These are phyloP conservation scores for Canavalia gladiata DNA, from an alignment of 306 rosid species.

Conservation along the genomic window DNA sequence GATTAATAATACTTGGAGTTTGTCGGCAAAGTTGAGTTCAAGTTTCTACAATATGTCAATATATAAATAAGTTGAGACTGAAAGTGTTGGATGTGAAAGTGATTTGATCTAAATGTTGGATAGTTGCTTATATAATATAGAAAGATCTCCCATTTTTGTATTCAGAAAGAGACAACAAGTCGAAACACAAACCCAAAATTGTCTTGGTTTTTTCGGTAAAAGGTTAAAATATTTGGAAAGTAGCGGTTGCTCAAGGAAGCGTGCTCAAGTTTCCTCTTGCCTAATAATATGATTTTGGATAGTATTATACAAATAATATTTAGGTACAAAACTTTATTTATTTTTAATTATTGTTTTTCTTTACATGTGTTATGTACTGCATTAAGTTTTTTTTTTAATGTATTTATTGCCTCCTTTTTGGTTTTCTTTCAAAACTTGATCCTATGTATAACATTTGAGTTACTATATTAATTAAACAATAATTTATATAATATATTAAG, in stretches of 20 bases:
- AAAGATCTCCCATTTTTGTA: conserved; percentile 27
- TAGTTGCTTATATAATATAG: conserved; percentile 24
- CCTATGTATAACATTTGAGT: not conserved
- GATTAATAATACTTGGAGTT: conserved; percentile 34
- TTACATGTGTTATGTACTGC: not conserved
- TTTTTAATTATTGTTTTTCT: not conserved
- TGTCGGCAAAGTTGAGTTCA: conserved; percentile 57
- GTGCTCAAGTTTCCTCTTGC: conserved; percentile 34
- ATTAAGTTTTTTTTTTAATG: not conserved
- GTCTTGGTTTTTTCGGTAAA: conserved; percentile 40
- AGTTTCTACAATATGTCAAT: conserved; percentile 35
- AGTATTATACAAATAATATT: conserved; percentile 19
- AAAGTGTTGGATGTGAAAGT: conserved; percentile 51
- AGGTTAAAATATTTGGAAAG: conserved; percentile 8
- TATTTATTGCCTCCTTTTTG: not conserved
- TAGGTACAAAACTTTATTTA: not conserved
- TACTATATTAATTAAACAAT: no score
- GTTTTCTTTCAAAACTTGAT: not conserved
- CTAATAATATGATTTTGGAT: conserved; percentile 30
- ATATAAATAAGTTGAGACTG: conserved; percentile 1
- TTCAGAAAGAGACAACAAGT: conserved; percentile 48
- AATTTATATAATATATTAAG: no score
- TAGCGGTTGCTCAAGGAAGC: conserved; percentile 35
- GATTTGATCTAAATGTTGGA: conserved; percentile 51
- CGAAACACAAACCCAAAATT: conserved; percentile 39